These are phyloP conservation scores for Lichtheimia hyalospora DNA, from an alignment of 371 early-diverging fungal genomes.

Conservation along the genomic window DNA sequence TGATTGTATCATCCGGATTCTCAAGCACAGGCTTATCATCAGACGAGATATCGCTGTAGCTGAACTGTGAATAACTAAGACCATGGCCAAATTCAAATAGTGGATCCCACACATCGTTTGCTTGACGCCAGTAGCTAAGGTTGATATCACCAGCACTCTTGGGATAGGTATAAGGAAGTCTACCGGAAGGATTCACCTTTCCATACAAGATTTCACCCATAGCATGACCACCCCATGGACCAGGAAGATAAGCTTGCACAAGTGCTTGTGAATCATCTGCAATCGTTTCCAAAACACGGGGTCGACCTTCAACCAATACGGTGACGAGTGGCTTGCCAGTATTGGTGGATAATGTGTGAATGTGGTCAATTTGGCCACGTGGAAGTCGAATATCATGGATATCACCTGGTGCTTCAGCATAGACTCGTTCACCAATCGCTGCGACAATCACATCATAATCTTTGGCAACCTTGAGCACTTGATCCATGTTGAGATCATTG, in stretches of 20 bases:
- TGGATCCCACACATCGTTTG: conserved; percentile 42
- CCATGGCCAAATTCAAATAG: conserved; percentile 66
- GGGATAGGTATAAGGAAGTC: conserved; percentile 58
- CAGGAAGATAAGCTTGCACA: conserved; percentile 57
- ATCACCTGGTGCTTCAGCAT: conserved; percentile 58
- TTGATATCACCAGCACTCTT: conserved; percentile 38
- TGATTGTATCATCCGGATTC: conserved; percentile 10
- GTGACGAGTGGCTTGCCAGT: conserved; percentile 42
- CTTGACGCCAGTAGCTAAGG: conserved; percentile 32
- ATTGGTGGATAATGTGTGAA: conserved; percentile 19
- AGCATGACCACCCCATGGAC: conserved; percentile 61
- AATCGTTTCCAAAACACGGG: conserved; percentile 49
- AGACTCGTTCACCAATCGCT: conserved; percentile 51
- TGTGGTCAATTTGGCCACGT: conserved; percentile 45
- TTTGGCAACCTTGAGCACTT: conserved; percentile 26
- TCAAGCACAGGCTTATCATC: not conserved
- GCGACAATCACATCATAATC: conserved; percentile 44
- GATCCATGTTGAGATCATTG: conserved; percentile 26
- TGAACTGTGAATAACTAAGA: conserved; percentile 56
- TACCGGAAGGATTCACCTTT: conserved; percentile 50
- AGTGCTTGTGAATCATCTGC: conserved; percentile 44
- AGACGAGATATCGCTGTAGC: conserved; percentile 38
- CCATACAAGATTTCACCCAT: conserved; percentile 59
- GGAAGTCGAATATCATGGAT: conserved; percentile 53
- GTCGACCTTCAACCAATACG: conserved; percentile 61